These are phyloP conservation scores for Hypoxylon sp. DNA, from an alignment of 2,329 filamentous ascomycete genomes.

Conservation along the genomic window DNA sequence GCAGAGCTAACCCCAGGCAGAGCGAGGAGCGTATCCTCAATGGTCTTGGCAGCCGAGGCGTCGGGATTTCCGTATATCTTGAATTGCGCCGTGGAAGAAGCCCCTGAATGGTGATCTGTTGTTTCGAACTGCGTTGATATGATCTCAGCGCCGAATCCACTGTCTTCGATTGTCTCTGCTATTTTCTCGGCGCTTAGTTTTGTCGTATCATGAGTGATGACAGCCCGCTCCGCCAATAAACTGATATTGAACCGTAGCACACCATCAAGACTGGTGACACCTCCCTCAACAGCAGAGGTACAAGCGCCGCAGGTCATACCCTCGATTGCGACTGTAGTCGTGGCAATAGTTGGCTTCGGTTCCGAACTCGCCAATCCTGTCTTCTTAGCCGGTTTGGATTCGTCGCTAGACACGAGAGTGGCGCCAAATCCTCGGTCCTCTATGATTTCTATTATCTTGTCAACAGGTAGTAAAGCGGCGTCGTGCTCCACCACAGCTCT, in stretches of 20 bases:
- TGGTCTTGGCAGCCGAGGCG: conserved; percentile 76
- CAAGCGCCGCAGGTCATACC: conserved; percentile 99
- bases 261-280: conserved; percentile 83
- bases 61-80: conserved; percentile 87
- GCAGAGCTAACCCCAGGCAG: conserved; percentile 82
- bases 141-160: conserved; percentile 89
- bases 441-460: conserved; percentile 71
- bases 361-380: conserved; percentile 49
- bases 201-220: conserved; percentile 84
- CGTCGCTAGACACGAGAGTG: conserved; percentile 79
- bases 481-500: conserved; percentile 90
- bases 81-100: conserved; percentile 77
- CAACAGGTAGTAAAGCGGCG: conserved; percentile 65
- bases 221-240: conserved; percentile 90
- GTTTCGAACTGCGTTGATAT: conserved; percentile 79
- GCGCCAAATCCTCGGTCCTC: conserved; percentile 86
- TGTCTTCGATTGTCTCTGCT: conserved; percentile 86
- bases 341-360: conserved; percentile 65
- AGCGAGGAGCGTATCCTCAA: conserved; percentile 77
- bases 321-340: conserved; percentile 89
- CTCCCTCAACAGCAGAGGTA: conserved; percentile 89
- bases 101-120: conserved; percentile 67
- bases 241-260: conserved; percentile 94
- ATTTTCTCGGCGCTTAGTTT: conserved; percentile 82
- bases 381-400: conserved; percentile 59